Evolutionary conservation across 139 green algal genomes (phyloP).

Genomic region (Tetratostichococcus sp.): DNA sequence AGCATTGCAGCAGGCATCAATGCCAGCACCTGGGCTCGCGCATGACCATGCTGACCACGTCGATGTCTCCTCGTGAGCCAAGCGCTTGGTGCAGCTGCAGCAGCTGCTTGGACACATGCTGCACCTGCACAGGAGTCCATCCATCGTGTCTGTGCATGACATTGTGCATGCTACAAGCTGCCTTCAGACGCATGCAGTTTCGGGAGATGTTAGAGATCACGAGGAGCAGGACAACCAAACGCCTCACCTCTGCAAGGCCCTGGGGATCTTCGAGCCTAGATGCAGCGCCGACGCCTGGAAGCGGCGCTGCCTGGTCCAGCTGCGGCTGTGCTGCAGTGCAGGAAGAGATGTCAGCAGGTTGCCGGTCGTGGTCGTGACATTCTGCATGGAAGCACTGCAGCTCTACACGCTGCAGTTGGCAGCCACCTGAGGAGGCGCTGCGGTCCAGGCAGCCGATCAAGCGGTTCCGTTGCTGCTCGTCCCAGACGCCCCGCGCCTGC

Average conservation of each 20-base stretch:
- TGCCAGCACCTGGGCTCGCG: conserved; percentile 39
- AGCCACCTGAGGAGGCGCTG: neutral
- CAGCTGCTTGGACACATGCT: conserved; percentile 36
- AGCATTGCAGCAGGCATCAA: neutral
- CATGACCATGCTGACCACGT: conserved; percentile 51
- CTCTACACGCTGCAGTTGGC: too few relatives aligned
- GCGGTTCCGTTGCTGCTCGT: neutral
- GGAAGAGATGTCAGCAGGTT: neutral
- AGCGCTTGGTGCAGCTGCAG: conserved; percentile 55
- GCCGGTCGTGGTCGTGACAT: too few relatives aligned
- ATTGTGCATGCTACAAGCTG: neutral
- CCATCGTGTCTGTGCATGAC: neutral
- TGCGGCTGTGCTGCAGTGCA: conserved; percentile 7
- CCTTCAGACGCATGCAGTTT: too few relatives aligned
- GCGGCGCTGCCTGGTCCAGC: conserved; percentile 9
- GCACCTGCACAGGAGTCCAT: conserved; percentile 21
- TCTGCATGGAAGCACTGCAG: too few relatives aligned
- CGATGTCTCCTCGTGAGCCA: conserved; percentile 29
- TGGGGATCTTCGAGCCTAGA: conserved; percentile 20
- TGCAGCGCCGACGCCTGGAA: conserved; percentile 25
- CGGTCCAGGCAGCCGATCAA: conserved; percentile 1
- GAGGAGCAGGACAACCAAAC: too few relatives aligned
- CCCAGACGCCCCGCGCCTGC: conserved; percentile 24
- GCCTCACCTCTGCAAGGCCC: neutral
- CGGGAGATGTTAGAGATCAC: too few relatives aligned